These are phyloP conservation scores for Xylaria sp. DNA, from an alignment of 2,329 filamentous ascomycete species.

Conservation along the genomic window DNA sequence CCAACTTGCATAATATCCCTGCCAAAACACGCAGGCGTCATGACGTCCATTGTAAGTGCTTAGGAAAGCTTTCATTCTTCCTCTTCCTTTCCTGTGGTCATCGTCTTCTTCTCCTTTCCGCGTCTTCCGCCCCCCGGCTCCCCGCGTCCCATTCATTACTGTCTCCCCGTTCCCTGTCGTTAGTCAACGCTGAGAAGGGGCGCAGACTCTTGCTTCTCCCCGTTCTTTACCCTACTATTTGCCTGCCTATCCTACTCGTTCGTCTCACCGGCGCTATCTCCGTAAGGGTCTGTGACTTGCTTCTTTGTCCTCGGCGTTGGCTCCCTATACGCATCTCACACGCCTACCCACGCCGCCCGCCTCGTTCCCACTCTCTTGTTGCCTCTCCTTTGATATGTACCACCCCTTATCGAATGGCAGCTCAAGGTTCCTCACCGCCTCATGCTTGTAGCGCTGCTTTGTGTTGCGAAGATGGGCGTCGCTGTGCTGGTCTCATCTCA, in stretches of 20 bases:
- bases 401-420: conserved; percentile 15
- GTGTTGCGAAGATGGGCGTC: conserved; percentile 19
- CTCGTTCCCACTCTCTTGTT: conserved; percentile 19
- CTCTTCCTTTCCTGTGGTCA: conserved; percentile 6
- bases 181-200: conserved; percentile 11
- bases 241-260: conserved; percentile 27
- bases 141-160: conserved; percentile 1
- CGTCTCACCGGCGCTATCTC: conserved; percentile 30
- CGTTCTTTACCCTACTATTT: background rate
- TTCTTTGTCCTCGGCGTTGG: conserved; percentile 17
- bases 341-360: conserved; percentile 21
- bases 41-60: conserved; percentile 52
- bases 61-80: conserved; percentile 15
- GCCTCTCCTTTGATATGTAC: background rate
- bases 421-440: conserved; percentile 31
- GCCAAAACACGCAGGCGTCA: conserved; percentile 43
- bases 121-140: conserved; percentile 32
- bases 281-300: conserved; percentile 29
- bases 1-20: conserved; percentile 34
- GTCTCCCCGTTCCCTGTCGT: conserved; percentile 18
- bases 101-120: conserved; percentile 26
- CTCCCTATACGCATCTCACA: conserved; percentile 22
- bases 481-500: conserved; percentile 25
- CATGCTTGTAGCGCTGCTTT: conserved; percentile 11
- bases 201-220: conserved; percentile 26